These are phyloP conservation scores for Oropetium thomaeum DNA, from an alignment of 176 grass and related monocot species.

Conservation along the genomic window DNA sequence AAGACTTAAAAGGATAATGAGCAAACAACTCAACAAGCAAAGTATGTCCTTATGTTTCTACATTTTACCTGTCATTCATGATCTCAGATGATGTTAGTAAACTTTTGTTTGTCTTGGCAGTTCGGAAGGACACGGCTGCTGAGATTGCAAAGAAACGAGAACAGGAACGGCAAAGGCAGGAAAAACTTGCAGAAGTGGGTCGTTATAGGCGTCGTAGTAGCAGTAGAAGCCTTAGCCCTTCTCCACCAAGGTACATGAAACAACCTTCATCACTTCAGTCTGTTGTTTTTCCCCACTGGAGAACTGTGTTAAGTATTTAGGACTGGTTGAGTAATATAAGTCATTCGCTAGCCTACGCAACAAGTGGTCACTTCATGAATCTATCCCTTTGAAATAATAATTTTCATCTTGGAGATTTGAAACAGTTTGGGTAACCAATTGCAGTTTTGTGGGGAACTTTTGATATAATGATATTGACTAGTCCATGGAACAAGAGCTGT, in stretches of 20 bases:
- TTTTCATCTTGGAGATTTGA: background rate
- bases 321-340: background rate
- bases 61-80: constrained; percentile 9
- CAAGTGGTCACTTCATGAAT: background rate
- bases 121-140: constrained; percentile 88
- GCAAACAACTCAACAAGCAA: constrained; percentile 99
- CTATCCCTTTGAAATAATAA: background rate
- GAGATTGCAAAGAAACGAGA: constrained; percentile 90
- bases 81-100: constrained; percentile 13
- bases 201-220: constrained; percentile 59
- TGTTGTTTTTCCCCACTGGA: background rate
- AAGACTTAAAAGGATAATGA: constrained; percentile 99
- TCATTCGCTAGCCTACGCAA: background rate
- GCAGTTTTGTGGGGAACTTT: background rate
- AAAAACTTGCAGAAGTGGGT: constrained; percentile 90
- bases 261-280: background rate
- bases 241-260: constrained; percentile 77
- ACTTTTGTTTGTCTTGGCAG: constrained; percentile 45
- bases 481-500: background rate
- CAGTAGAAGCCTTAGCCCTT: constrained; percentile 62
- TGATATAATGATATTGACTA: constrained; percentile 9
- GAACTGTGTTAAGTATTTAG: background rate
- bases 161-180: constrained; percentile 73
- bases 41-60: constrained; percentile 63
- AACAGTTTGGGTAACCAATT: background rate